phyloP scores from a whole-genome alignment of 306 rosid species.

The Ormosia emarginata region DNA sequence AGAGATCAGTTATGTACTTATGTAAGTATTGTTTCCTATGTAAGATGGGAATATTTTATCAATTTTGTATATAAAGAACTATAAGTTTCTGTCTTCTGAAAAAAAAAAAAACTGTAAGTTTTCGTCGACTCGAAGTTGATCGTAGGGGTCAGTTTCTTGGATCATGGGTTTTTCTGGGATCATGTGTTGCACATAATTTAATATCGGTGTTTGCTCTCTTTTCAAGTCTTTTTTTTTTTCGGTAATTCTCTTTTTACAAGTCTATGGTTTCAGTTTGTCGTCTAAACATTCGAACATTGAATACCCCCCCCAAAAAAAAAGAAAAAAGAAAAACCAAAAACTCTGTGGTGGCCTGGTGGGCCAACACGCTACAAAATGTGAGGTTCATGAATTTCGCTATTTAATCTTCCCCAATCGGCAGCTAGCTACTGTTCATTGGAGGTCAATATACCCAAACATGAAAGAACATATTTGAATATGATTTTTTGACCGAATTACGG shows the following conservation, averaged over 20 bases:
- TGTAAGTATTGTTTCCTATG: too few relatives aligned
- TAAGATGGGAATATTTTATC: too few relatives aligned
- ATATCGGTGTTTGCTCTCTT: background rate
- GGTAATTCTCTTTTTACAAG: too few relatives aligned
- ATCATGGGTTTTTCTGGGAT: constrained; percentile 40
- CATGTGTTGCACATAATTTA: constrained; percentile 30
- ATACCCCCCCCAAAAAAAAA: background rate
- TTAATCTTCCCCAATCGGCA: background rate
- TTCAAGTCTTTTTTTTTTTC: background rate
- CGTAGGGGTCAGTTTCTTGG: constrained; percentile 28
- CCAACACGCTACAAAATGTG: background rate
- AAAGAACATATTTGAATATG: constrained; percentile 18
- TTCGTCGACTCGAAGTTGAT: background rate
- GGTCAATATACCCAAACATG: background rate
- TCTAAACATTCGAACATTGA: background rate
- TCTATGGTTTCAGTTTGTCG: background rate
- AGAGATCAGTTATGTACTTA: too few relatives aligned
- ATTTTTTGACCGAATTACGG: constrained; percentile 27
- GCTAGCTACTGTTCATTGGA: background rate
- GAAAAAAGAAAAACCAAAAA: background rate
- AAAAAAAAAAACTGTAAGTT: too few relatives aligned
- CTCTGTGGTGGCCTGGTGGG: background rate
- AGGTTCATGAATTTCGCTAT: background rate
- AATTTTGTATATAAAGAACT: too few relatives aligned
- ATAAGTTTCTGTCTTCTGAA: too few relatives aligned